Percentiles rank a stretch among this genome's conserved stretches.
Conservation (phyloP, 495 filamentous ascomycete species). For the Tuber aestivum region DNA sequence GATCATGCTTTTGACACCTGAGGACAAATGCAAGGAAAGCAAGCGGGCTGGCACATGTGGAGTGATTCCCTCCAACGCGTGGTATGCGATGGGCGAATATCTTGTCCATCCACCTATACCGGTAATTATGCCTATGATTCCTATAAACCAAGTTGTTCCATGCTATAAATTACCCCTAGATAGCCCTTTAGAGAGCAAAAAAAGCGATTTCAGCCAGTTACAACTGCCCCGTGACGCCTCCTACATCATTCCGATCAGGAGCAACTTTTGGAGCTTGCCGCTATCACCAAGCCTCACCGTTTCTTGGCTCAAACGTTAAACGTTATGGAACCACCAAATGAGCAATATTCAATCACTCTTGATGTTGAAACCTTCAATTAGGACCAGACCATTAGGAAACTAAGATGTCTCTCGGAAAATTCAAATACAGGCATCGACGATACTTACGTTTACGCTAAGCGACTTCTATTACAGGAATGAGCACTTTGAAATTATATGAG, state of each 20-base stretch:
- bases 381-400: conserved; percentile 53
- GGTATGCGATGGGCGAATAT: too few relatives aligned
- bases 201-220: background rate
- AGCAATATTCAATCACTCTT: conserved; percentile 69
- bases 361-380: conserved; percentile 77
- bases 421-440: conserved; percentile 39
- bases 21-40: too few relatives aligned
- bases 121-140: too few relatives aligned
- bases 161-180: background rate
- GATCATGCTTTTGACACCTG: too few relatives aligned
- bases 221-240: conserved; percentile 60
- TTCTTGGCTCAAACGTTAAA: conserved; percentile 68
- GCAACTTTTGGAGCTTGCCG: conserved; percentile 66
- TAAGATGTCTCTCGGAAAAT: conserved; percentile 48
- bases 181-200: background rate
- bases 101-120: too few relatives aligned
- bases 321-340: conserved; percentile 54
- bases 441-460: too few relatives aligned
- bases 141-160: background rate
- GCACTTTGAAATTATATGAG: conserved; percentile 19
- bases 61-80: too few relatives aligned
- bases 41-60: too few relatives aligned
- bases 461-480: too few relatives aligned
- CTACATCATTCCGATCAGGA: conserved; percentile 53
- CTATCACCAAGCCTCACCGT: conserved; percentile 57